These are phyloP conservation scores for Saccharomyces hybrid DNA, from an alignment of 1,139 yeast genomes.

Conservation along the genomic window DNA sequence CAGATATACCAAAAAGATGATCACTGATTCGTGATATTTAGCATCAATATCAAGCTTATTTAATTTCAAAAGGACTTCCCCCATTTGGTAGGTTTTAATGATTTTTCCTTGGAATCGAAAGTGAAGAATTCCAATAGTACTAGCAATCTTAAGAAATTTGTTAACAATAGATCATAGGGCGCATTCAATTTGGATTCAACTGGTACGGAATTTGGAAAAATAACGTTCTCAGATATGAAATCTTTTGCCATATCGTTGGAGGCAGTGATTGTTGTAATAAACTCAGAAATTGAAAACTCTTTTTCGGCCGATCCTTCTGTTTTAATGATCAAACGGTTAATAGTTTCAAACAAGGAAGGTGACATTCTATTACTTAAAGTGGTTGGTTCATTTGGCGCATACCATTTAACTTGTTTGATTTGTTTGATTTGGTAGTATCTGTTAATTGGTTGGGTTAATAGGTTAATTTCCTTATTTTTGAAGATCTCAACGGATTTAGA, in stretches of 20 bases:
- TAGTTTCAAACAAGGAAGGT: conserved; percentile 40
- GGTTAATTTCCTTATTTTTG: conserved; percentile 56
- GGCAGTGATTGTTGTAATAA: conserved; percentile 22
- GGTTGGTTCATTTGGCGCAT: conserved; percentile 39
- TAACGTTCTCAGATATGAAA: conserved; percentile 36
- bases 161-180: conserved; percentile 50
- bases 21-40: conserved; percentile 33
- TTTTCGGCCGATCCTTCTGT: conserved; percentile 19
- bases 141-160: conserved; percentile 53
- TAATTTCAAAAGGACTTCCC: conserved; percentile 40
- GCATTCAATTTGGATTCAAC: conserved; percentile 33
- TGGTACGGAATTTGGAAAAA: conserved; percentile 31
- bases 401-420: conserved; percentile 54
- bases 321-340: conserved; percentile 36
- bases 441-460: conserved; percentile 65
- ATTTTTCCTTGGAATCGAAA: conserved; percentile 31
- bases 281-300: conserved; percentile 24
- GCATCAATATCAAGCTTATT: conserved; percentile 31
- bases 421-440: conserved; percentile 81
- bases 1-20: conserved; percentile 43
- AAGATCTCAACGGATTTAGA: conserved; percentile 40
- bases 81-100: conserved; percentile 43
- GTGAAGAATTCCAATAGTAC: conserved; percentile 51
- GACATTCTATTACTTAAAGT: conserved; percentile 47
- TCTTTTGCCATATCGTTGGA: conserved; percentile 23